Evolutionary conservation across 2,329 filamentous ascomycete species (phyloP), one percentile per base, ranked within the genome.

Genomic region (Aspergillus uvarum): DNA sequence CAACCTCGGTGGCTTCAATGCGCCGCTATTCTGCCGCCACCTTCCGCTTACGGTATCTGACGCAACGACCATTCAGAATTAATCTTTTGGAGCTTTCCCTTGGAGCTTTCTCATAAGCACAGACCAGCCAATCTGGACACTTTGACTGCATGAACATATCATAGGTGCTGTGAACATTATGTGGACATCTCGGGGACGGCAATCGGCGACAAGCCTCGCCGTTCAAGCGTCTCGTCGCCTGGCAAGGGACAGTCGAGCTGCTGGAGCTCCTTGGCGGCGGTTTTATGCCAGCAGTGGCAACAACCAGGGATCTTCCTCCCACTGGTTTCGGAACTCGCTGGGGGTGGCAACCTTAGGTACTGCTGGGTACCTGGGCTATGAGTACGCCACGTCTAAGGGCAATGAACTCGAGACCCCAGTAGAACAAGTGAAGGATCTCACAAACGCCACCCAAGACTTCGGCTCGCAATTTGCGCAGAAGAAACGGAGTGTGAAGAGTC

Each of bases 401-500:
- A 60, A 58, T 48, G 65, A 63, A 52, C 56, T 63, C 19, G 65
- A 68, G 48, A 62, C 54, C 21, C 59, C 67, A 26, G 55, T 56
- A 22, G 63, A 63, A 31, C 70, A 66, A 48, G 65, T 67, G 22
- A 60, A 69, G 56, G 58, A 64, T 12, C 60, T 67, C 21, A 58
- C 59, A 1, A 63, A 61, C 12, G 57, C 70, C 8, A 60, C 65
- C 59, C 89, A 92, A 58, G 77, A 90, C 59, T 86, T 96, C 67
- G 94, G 90, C 71, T 91, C 90, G 11, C 91, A 96, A 73, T 92
- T 96, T 77, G 79, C 91, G 5, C 94, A 97, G 78, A 90, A 96
- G 60, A 92, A 90, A 78, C 87, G 86, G 71, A 96, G 91, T 76
- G 84, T 86, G 81, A 86, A 87, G 76, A 88, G 90, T 61, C 94